phyloP scores from a whole-genome alignment of 192 early-diverging fungal genomes.

The Chytriomyces sp. region DNA sequence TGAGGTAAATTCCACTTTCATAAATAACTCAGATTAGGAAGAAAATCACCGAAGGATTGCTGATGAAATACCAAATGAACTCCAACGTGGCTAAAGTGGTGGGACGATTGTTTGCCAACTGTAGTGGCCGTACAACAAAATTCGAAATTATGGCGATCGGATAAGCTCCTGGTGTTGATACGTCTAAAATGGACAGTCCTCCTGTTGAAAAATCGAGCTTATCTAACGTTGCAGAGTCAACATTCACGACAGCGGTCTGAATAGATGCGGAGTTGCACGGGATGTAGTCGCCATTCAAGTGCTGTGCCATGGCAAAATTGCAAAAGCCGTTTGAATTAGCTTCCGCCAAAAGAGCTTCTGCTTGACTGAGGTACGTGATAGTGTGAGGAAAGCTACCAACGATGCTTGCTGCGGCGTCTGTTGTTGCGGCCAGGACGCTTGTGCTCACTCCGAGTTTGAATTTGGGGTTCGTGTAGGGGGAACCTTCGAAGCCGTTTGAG shows the following conservation, averaged over 20 bases:
- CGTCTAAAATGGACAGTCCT: background rate
- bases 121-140: background rate
- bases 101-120: background rate
- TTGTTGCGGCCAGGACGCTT: background rate
- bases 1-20: too few relatives aligned
- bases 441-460: background rate
- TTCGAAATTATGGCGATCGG: constrained; percentile 13
- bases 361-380: background rate
- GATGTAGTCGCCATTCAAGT: constrained; percentile 1
- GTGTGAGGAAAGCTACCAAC: background rate
- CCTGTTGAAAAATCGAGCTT: background rate
- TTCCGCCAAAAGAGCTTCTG: background rate
- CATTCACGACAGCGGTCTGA: background rate
- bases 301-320: background rate
- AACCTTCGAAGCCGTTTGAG: background rate
- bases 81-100: background rate
- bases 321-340: too few relatives aligned
- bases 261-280: background rate
- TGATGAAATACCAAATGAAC: constrained; percentile 22
- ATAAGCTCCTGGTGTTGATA: constrained; percentile 3
- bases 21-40: too few relatives aligned
- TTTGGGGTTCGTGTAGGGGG: background rate
- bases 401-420: background rate
- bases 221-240: background rate
- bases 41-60: too few relatives aligned